Evolutionary conservation across 768 basidiomycete species (phyloP).

Genomic region (Cubamyces sp.): DNA sequence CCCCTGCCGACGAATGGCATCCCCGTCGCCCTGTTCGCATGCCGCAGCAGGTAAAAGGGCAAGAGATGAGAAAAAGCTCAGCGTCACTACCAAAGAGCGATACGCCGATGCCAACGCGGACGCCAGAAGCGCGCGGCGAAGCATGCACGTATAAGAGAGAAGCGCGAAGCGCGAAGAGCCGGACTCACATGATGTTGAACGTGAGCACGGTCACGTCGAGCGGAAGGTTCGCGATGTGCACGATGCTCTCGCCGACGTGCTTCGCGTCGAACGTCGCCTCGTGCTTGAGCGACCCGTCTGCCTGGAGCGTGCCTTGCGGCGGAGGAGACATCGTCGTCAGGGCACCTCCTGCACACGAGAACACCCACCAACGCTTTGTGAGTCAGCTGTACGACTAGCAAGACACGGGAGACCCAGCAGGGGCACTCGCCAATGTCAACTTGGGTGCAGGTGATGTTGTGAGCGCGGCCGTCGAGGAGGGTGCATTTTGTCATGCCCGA

Average conservation of each 20-base stretch:
- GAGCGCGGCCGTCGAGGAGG: constrained; percentile 73
- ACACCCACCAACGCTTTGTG: neutral
- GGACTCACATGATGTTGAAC: constrained; percentile 72
- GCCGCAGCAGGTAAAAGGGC: neutral
- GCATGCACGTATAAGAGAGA: no score
- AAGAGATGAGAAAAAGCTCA: neutral
- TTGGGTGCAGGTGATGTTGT: constrained; percentile 78
- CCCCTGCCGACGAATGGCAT: constrained; percentile 6
- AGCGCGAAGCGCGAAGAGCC: no score
- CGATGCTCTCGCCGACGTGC: constrained; percentile 73
- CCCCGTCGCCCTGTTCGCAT: neutral
- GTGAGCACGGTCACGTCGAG: constrained; percentile 70
- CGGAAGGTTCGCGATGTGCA: constrained; percentile 72
- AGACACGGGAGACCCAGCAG: neutral
- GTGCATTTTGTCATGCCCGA: constrained; percentile 76
- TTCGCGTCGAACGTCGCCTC: constrained; percentile 74
- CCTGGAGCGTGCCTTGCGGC: constrained; percentile 60
- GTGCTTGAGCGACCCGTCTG: constrained; percentile 58
- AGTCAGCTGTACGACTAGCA: neutral
- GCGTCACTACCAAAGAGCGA: neutral
- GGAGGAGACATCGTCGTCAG: constrained; percentile 57
- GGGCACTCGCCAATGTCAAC: constrained; percentile 70
- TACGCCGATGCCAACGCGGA: no score
- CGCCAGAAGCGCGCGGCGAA: no score
- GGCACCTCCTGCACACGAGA: constrained; percentile 62